A percentile compares a stretch with the other conserved stretches of the same genome.
These are phyloP conservation scores for Asparagopsis taxiformis DNA, from an alignment of 31 red algal species.

Conservation along the genomic window DNA sequence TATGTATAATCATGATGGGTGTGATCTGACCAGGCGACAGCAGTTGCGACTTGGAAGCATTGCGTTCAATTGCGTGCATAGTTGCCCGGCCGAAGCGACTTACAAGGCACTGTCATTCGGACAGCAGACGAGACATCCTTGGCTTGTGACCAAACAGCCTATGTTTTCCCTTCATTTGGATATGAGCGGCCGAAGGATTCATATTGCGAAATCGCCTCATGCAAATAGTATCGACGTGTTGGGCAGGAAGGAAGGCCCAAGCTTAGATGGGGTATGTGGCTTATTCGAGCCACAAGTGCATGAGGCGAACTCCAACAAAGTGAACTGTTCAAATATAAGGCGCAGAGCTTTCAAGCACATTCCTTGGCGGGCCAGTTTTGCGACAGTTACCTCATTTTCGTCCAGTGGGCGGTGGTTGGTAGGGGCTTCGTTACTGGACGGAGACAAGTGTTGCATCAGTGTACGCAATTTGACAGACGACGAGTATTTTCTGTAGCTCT, in stretches of 20 bases:
- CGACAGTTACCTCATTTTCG: conserved; percentile 48
- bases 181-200: not conserved
- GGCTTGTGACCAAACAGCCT: conserved; percentile 72
- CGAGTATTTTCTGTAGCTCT: conserved; percentile 55
- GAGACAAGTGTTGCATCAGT: conserved; percentile 45
- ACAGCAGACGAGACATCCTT: conserved; percentile 18
- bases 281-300: not conserved
- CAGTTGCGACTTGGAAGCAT: not conserved
- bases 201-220: conserved; percentile 25
- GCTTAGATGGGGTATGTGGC: not conserved
- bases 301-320: not conserved
- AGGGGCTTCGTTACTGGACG: conserved; percentile 43
- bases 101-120: conserved; percentile 70
- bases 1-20: not conserved
- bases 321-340: not conserved
- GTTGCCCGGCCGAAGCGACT: conserved; percentile 55
- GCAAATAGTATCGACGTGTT: conserved; percentile 17
- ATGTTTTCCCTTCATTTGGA: conserved; percentile 39
- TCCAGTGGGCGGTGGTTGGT: conserved; percentile 41
- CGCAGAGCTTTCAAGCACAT: conserved; percentile 28
- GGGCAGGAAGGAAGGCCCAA: not conserved
- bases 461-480: conserved; percentile 48
- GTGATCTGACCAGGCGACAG: not conserved
- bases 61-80: conserved; percentile 52
- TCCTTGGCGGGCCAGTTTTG: conserved; percentile 59